A percentile compares a stretch with the other conserved stretches of the same genome.
phyloP scores from a whole-genome alignment of 2,329 filamentous ascomycete genomes.

The Colletotrichum sojae region DNA sequence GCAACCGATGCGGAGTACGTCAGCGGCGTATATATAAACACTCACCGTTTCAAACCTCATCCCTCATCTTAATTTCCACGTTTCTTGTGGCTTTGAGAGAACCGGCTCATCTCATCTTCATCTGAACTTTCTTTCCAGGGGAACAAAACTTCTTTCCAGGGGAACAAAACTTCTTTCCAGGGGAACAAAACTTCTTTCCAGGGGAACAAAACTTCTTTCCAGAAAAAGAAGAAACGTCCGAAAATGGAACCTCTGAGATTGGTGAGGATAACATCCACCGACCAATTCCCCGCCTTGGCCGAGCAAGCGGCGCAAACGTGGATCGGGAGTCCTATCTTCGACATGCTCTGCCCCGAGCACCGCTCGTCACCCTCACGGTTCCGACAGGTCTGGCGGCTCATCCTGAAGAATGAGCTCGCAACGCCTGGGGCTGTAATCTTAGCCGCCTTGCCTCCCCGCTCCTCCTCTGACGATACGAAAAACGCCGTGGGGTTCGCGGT shows the following conservation, averaged over 20 bases:
- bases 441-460: not conserved
- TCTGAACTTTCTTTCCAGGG: too few species aligned
- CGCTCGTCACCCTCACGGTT: not conserved
- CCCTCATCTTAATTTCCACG: too few species aligned
- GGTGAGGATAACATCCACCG: not conserved
- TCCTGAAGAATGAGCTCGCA: constrained; percentile 2
- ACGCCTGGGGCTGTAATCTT: not conserved
- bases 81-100: too few species aligned
- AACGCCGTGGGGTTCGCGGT: not conserved
- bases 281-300: not conserved
- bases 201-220: too few species aligned
- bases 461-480: not conserved
- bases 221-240: too few species aligned
- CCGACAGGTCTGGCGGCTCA: constrained; percentile 1
- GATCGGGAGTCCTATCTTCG: not conserved
- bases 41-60: too few species aligned
- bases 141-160: too few species aligned
- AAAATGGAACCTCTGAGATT: not conserved
- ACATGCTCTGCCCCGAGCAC: not conserved
- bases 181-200: too few species aligned
- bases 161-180: too few species aligned
- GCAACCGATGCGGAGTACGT: too few species aligned
- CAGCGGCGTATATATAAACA: too few species aligned
- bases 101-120: too few species aligned
- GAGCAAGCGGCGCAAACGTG: not conserved